Evolutionary conservation across 352 stramenopile species (phyloP).

Genomic region (Pythium insidiosum): DNA sequence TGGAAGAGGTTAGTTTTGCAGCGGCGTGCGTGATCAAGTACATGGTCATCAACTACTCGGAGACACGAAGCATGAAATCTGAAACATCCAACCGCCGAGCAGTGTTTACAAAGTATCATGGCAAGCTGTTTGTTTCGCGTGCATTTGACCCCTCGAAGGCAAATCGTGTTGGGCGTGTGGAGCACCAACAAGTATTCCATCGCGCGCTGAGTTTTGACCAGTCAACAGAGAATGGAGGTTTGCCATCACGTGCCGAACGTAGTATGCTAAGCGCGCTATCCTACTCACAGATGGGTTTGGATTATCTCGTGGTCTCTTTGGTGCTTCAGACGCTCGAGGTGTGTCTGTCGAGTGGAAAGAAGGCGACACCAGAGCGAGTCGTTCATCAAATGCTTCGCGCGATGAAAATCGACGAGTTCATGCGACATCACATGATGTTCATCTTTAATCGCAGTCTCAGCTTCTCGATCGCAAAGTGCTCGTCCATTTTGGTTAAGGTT

Average conservation of each 20-base stretch:
- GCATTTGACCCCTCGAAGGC: slow-evolving; percentile 73
- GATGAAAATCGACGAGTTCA: slow-evolving; percentile 85
- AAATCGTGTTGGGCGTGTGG: slow-evolving; percentile 53
- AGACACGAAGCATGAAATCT: slow-evolving; percentile 77
- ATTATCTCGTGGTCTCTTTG: slow-evolving; percentile 73
- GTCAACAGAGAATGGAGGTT: slow-evolving; percentile 7
- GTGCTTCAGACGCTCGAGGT: slow-evolving; percentile 79
- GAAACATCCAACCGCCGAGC: slow-evolving; percentile 76
- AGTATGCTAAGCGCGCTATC: slow-evolving; percentile 75
- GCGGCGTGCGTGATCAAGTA: slow-evolving; percentile 81
- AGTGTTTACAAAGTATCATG: slow-evolving; percentile 82
- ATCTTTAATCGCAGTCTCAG: slow-evolving; percentile 80
- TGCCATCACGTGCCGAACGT: slow-evolving; percentile 45
- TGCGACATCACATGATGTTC: slow-evolving; percentile 78
- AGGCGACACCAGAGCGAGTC: slow-evolving; percentile 73
- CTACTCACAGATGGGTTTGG: slow-evolving; percentile 71
- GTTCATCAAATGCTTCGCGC: slow-evolving; percentile 61
- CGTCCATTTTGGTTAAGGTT: slow-evolving; percentile 81
- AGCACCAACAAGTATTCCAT: slow-evolving; percentile 14
- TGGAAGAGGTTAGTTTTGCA: slow-evolving; percentile 81
- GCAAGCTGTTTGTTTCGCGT: slow-evolving; percentile 72
- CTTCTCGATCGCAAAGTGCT: slow-evolving; percentile 82
- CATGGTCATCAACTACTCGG: slow-evolving; percentile 88
- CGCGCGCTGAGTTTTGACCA: slow-evolving; percentile 15
- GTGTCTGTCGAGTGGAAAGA: slow-evolving; percentile 81